Percentiles rank a stretch among this genome's conserved stretches.
These are phyloP conservation scores for Russula emetica DNA, from an alignment of 768 basidiomycete genomes.

Conservation along the genomic window DNA sequence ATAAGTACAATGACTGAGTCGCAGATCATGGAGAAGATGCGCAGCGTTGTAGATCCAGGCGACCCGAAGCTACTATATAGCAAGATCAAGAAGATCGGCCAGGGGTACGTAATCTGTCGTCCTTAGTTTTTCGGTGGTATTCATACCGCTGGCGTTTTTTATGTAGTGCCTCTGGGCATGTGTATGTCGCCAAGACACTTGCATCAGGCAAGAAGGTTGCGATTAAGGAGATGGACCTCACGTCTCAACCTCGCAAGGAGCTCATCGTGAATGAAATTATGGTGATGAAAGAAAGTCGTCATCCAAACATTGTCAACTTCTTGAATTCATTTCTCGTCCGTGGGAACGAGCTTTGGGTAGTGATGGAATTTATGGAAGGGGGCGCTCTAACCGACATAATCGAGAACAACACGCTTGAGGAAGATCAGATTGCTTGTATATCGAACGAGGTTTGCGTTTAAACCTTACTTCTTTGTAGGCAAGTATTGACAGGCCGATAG, in stretches of 20 bases:
- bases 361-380: slow-evolving; percentile 99
- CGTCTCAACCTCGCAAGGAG: slow-evolving; percentile 94
- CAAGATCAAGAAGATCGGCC: slow-evolving; percentile 98
- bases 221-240: slow-evolving; percentile 97
- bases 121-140: neutral
- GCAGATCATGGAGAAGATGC: slow-evolving; percentile 97
- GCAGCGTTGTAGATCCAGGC: slow-evolving; percentile 78
- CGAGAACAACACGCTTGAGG: slow-evolving; percentile 91
- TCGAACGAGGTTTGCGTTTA: slow-evolving; percentile 69
- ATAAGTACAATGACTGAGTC: slow-evolving; percentile 96
- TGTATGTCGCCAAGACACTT: slow-evolving; percentile 93
- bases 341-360: slow-evolving; percentile 89
- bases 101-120: slow-evolving; percentile 62
- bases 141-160: slow-evolving; percentile 8
- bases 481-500: slow-evolving; percentile 38
- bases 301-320: slow-evolving; percentile 97
- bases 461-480: neutral
- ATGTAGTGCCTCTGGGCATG: slow-evolving; percentile 88
- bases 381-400: slow-evolving; percentile 97
- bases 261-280: slow-evolving; percentile 96
- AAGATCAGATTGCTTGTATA: slow-evolving; percentile 93
- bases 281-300: slow-evolving; percentile 98
- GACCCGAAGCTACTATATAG: slow-evolving; percentile 89
- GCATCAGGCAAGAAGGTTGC: slow-evolving; percentile 84
- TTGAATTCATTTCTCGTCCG: slow-evolving; percentile 86